These are phyloP conservation scores for Thermoascus crustaceus DNA, from an alignment of 2,329 filamentous ascomycete species.

Conservation along the genomic window DNA sequence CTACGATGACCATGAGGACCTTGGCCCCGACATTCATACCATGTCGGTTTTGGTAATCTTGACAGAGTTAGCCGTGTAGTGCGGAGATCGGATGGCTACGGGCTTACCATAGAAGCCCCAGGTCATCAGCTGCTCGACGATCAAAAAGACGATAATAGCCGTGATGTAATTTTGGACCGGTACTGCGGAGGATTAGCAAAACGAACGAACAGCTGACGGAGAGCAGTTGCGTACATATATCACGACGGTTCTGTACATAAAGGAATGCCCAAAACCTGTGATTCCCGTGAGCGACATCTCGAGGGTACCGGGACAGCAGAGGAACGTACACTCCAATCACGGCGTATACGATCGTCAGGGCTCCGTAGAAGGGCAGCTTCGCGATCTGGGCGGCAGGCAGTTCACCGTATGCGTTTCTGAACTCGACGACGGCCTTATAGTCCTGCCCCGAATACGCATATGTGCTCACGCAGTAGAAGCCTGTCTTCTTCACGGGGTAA, in stretches of 20 bases:
- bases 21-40: slow-evolving; percentile 78
- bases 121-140: slow-evolving; percentile 94
- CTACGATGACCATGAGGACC: slow-evolving; percentile 82
- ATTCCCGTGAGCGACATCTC: slow-evolving; percentile 14
- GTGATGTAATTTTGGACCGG: slow-evolving; percentile 99
- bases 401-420: slow-evolving; percentile 93
- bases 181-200: slow-evolving; percentile 47
- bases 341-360: slow-evolving; percentile 86
- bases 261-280: slow-evolving; percentile 80
- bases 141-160: slow-evolving; percentile 86
- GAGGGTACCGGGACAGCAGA: neutral
- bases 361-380: slow-evolving; percentile 94
- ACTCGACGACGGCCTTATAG: slow-evolving; percentile 77
- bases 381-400: slow-evolving; percentile 91
- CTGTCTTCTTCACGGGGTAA: slow-evolving; percentile 80
- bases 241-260: slow-evolving; percentile 86
- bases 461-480: slow-evolving; percentile 90
- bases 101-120: slow-evolving; percentile 86
- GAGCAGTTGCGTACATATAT: slow-evolving; percentile 58
- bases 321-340: slow-evolving; percentile 60
- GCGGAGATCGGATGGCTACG: neutral
- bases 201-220: neutral
- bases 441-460: slow-evolving; percentile 58
- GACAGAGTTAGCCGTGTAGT: slow-evolving; percentile 25
- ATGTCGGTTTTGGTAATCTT: slow-evolving; percentile 86